Conservation (phyloP, 495 filamentous ascomycete genomes). For the Aspergillus steynii region DNA sequence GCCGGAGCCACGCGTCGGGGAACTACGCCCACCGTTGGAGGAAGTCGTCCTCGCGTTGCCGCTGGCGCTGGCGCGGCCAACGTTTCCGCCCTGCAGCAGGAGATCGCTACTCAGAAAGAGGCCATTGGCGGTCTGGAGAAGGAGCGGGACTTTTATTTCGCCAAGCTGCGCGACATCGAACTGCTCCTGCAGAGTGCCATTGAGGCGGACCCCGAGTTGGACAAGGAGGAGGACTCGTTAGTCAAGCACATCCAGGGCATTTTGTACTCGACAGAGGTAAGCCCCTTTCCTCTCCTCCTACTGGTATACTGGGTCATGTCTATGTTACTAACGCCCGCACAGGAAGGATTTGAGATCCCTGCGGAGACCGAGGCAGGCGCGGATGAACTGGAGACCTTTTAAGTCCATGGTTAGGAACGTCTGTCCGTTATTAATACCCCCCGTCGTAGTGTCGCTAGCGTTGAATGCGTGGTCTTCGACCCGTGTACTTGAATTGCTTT, state of each 20-base stretch:
- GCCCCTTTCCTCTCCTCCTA: slow-evolving; percentile 13
- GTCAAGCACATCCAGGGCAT: slow-evolving; percentile 95
- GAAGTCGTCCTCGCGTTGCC: slow-evolving; percentile 38
- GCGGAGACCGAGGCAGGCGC: slow-evolving; percentile 36
- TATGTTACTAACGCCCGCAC: slow-evolving; percentile 11
- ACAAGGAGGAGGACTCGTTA: slow-evolving; percentile 87
- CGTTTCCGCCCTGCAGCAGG: slow-evolving; percentile 69
- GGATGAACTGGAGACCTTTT: slow-evolving; percentile 56
- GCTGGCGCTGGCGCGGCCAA: slow-evolving; percentile 57
- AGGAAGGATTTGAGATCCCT: slow-evolving; percentile 58
- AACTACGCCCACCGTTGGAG: slow-evolving; percentile 70
- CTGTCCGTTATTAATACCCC: slow-evolving; percentile 28
- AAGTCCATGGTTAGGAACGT: slow-evolving; percentile 14
- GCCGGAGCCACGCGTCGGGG: slow-evolving; percentile 64
- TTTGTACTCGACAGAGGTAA: slow-evolving; percentile 92
- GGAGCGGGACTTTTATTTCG: slow-evolving; percentile 98
- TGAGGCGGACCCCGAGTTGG: slow-evolving; percentile 84
- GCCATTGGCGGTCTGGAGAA: slow-evolving; percentile 83
- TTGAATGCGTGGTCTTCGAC: slow-evolving; percentile 11
- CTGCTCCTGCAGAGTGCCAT: slow-evolving; percentile 87
- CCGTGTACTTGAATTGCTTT: slow-evolving; percentile 1
- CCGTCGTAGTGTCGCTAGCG: slow-evolving; percentile 20
- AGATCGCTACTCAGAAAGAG: slow-evolving; percentile 82
- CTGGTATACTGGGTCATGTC: not conserved
- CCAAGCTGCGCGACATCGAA: slow-evolving; percentile 96